phyloP scores from a whole-genome alignment of 2,329 filamentous ascomycete genomes.

The Exophiala dermatitidis region DNA sequence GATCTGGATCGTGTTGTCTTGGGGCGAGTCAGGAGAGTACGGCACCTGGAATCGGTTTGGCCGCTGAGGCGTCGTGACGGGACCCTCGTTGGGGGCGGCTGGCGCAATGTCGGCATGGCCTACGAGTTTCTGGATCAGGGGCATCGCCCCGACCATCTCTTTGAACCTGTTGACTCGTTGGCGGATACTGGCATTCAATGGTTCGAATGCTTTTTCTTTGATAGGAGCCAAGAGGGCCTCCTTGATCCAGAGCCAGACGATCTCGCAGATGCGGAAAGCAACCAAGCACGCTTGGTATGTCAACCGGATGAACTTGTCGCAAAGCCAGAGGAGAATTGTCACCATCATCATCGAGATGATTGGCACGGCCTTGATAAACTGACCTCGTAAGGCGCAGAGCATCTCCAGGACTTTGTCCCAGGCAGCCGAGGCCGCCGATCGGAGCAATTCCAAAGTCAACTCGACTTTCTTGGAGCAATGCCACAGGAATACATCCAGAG shows the following conservation, averaged over 20 bases:
- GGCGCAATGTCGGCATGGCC: not conserved
- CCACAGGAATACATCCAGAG: not conserved
- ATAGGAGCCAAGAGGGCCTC: not conserved
- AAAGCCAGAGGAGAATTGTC: not conserved
- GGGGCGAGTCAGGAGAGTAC: not conserved
- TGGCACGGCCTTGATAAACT: not conserved
- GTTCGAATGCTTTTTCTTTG: not conserved
- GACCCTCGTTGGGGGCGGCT: not conserved
- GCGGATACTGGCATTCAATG: not conserved
- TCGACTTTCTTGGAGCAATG: not conserved
- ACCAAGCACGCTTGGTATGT: not conserved
- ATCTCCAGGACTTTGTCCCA: not conserved
- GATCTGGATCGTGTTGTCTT: not conserved
- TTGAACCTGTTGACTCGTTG: not conserved
- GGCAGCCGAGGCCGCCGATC: not conserved
- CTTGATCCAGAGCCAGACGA: not conserved
- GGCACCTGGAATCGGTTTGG: not conserved
- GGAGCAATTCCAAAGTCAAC: not conserved
- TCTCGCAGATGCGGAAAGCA: not conserved
- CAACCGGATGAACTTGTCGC: not conserved
- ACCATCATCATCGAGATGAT: not conserved
- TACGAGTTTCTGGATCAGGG: not conserved
- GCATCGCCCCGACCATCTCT: not conserved
- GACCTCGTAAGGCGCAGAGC: not conserved
- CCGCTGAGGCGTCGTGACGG: not conserved